Evolutionary conservation across 129 eudicot species (phyloP).

Genomic region (Flaveria ramosissima): DNA sequence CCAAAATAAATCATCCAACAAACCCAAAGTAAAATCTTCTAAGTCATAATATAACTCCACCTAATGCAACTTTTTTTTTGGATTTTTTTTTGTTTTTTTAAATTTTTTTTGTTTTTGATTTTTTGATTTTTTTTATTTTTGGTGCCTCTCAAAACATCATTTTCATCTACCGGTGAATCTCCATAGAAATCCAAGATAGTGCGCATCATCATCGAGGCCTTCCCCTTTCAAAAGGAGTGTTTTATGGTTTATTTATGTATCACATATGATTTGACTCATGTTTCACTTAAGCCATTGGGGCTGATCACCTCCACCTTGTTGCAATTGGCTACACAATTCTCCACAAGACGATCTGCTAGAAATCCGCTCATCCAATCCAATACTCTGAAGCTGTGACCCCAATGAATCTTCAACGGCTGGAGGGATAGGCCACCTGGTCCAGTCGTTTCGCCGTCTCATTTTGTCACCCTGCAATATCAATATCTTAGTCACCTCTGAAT

Average conservation of each 20-base stretch:
- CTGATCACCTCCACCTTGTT: constrained; percentile 28
- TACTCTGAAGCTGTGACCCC: constrained; percentile 30
- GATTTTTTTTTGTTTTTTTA: constrained; percentile 1
- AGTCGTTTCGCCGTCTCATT: constrained; percentile 51
- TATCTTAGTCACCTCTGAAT: background rate
- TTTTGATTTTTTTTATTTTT: background rate
- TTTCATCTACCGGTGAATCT: constrained; percentile 37
- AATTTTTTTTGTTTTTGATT: background rate
- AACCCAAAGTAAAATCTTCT: constrained; percentile 16
- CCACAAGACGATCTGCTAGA: constrained; percentile 34
- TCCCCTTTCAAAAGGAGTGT: constrained; percentile 21
- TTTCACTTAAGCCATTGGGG: constrained; percentile 20
- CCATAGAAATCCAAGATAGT: constrained; percentile 39
- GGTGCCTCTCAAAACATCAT: constrained; percentile 43
- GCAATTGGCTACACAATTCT: constrained; percentile 30
- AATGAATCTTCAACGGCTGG: constrained; percentile 38
- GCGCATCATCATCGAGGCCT: constrained; percentile 43
- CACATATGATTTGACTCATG: constrained; percentile 9
- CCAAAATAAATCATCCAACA: constrained; percentile 28
- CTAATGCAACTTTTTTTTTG: background rate
- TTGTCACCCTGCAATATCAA: constrained; percentile 42
- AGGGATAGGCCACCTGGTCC: constrained; percentile 59
- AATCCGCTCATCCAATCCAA: constrained; percentile 28
- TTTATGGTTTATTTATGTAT: background rate
- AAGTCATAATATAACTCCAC: constrained; percentile 9